These are phyloP conservation scores for Xylaria curta DNA, from an alignment of 495 filamentous ascomycete genomes.

Conservation along the genomic window DNA sequence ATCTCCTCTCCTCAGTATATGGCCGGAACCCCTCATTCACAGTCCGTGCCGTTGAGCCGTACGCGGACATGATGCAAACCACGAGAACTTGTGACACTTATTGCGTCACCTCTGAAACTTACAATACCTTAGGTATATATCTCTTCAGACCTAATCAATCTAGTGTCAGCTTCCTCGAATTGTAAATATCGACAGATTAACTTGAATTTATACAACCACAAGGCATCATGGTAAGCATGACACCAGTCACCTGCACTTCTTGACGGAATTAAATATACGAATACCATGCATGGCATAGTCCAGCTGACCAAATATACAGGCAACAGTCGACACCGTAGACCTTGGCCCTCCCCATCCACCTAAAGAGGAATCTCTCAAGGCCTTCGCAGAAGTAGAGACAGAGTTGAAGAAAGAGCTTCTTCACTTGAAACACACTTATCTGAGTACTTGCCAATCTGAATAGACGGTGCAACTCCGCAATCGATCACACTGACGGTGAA, in stretches of 20 bases:
- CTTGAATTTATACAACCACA: too few species aligned
- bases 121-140: conserved; percentile 7
- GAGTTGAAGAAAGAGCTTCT: conserved; percentile 58
- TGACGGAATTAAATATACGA: neutral
- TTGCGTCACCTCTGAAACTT: conserved; percentile 9
- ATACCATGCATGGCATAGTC: neutral
- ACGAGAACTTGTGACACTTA: conserved; percentile 17
- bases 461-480: too few species aligned
- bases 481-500: neutral
- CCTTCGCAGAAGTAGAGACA: conserved; percentile 54
- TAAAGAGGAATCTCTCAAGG: conserved; percentile 58
- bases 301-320: conserved; percentile 38
- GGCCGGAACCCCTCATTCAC: conserved; percentile 6
- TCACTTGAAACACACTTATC: conserved; percentile 54
- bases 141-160: neutral
- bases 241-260: neutral
- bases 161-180: neutral
- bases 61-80: conserved; percentile 12
- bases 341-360: conserved; percentile 56
- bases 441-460: conserved; percentile 20
- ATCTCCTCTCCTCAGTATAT: too few species aligned
- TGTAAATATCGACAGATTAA: neutral
- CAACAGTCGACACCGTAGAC: conserved; percentile 59
- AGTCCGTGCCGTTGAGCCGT: neutral
- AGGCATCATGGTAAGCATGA: conserved; percentile 33